Base-by-base conservation (phyloP, 176 grass and related monocot species). In the Musa beccarii region DNA sequence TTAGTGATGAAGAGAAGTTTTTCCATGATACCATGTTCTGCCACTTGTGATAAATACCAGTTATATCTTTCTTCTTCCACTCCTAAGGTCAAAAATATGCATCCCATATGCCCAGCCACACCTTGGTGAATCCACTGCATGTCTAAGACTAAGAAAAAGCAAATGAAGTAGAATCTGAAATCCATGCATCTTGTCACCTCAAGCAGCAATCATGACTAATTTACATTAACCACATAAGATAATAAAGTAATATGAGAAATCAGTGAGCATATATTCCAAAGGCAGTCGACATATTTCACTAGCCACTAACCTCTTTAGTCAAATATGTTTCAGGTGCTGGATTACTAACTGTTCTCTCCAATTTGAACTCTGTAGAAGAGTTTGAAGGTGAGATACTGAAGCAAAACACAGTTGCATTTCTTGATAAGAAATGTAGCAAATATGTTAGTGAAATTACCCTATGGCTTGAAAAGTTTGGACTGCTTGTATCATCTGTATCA, bases 21-120 rank as follows among this genome's bases (percentile, higher is more conserved):
- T 76, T n/a, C 11, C 26, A 50, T 14, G 50, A 21, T 73, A 99
- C 95, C 95, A 87, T 77, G 50, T 54, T 99, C 83, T 99, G 95
- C 95, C 95, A 99, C 77, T 83, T 99, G 86, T 99, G 95, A 79
- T 99, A 99, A 63, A 99, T 99, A 61, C 90, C 90, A 11, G 95
- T 99, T 55, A 94, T 99, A 75, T 99, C 90, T 84, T 99, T 99
- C 69, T 84, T 91, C 82, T 94, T 94, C 95, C 95, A 94, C 53
- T 93, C 82, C 73, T 86, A 6, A 99, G 83, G 79, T 99, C 90
- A 86, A 94, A 94, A 72, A 91, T 84, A 79, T 99, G 94, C 95
- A 99, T 99, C 63, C 95, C 95, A 80, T 94, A 99, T 68, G 95
- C 95, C 95, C 95, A 99, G 23, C 95, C 95, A 72, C 95, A 4